Base-by-base conservation (phyloP, 1,139 yeast genomes). In the Arxiozyma slooffiae region DNA sequence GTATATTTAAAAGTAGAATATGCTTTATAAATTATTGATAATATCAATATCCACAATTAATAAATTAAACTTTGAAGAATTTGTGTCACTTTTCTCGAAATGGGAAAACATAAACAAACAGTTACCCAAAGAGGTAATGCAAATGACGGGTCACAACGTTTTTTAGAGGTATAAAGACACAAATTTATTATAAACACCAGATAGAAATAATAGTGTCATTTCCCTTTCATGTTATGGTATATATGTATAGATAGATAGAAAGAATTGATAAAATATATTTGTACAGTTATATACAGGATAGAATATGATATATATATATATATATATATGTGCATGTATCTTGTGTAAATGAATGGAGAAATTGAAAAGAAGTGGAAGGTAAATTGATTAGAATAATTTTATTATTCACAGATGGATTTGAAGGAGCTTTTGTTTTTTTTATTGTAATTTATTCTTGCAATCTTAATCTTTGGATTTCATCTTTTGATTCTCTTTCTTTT, bases 401-500 rank as follows among this genome's bases (percentile, higher is more conserved):
- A 26, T 26, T 9, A 8, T 26, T 26, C 34, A 26, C 11, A 26
- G 3, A 26, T 8, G 11, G 7, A 23, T 6, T 7, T 23, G 26
- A 30, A 7, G 36, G 36, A 11, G n/a, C n/a, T n/a, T n/a, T n/a
- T n/a, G n/a, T n/a, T n/a, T n/a, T n/a, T n/a, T 4, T 30, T 30
- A 7, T 11, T 26, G 30, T 7, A n/a, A n/a, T n/a, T 34, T 20
- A 30, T 42, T 42, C 23, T 21, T 42, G 26, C 14, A 26, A 30
- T 53, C 60, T 62, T 8, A 70, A 71, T 44, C 63, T 62, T 47
- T 68, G 64, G 46, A 73, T 64, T 51, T 69, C 62, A 58, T 69
- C 60, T 49, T 66, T 64, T 44, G 72, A 67, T 47, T 63, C 66
- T 37, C 60, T 60, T 41, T 65, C 68, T 57, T 76, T 78, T 22